phyloP scores from a whole-genome alignment of 2,329 filamentous ascomycete genomes.

The Plectosphaerella cucumerina region DNA sequence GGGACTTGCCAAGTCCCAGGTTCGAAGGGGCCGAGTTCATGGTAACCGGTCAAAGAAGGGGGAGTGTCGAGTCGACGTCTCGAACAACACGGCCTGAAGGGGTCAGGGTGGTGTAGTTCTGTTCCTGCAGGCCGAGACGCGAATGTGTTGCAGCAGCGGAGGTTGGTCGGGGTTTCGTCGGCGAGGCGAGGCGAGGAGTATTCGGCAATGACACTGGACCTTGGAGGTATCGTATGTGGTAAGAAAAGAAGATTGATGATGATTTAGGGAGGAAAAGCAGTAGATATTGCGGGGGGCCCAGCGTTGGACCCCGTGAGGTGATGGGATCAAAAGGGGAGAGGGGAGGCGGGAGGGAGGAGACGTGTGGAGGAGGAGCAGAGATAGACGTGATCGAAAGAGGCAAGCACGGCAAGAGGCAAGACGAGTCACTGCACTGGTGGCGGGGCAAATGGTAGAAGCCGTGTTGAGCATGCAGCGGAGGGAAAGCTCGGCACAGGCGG shows the following conservation, averaged over 20 bases:
- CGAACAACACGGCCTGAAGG: no score
- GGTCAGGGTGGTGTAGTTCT: no score
- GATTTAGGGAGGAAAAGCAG: constrained; percentile 8
- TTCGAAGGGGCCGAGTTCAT: constrained; percentile 28
- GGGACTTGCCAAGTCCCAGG: constrained; percentile 43
- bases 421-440: constrained; percentile 23
- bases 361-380: constrained; percentile 20
- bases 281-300: constrained; percentile 22
- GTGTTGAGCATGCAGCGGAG: constrained; percentile 10
- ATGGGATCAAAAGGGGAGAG: constrained; percentile 24
- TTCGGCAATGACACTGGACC: background rate
- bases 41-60: constrained; percentile 1
- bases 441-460: constrained; percentile 25
- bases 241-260: background rate
- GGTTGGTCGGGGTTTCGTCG: no score
- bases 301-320: constrained; percentile 30
- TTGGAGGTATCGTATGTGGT: background rate
- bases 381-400: constrained; percentile 28
- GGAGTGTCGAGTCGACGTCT: background rate
- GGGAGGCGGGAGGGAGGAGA: constrained; percentile 20
- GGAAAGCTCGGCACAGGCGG: no score
- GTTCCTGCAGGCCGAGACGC: no score
- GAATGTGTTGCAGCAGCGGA: no score
- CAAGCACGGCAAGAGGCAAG: constrained; percentile 23
- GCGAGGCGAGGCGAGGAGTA: background rate